A percentile compares a stretch with the other conserved stretches of the same genome.
Evolutionary conservation across 352 stramenopile species (phyloP).

Genomic region (Globisporangium yorkense): DNA sequence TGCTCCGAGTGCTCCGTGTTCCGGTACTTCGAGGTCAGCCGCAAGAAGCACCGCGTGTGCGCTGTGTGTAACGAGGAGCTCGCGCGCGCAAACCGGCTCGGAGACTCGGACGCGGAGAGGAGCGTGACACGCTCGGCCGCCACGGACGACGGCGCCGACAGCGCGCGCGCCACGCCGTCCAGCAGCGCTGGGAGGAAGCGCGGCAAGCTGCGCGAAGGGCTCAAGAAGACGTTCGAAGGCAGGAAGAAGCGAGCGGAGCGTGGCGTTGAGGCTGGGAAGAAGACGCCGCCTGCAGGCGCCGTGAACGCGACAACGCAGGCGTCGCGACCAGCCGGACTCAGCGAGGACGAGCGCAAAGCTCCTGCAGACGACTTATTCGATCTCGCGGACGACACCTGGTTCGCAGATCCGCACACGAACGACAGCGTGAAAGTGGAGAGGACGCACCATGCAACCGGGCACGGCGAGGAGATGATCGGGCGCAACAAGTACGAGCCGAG

Average conservation of each 20-base stretch:
- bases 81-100: conserved; percentile 9
- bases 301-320: not conserved
- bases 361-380: conserved; percentile 35
- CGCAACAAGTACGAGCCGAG: not conserved
- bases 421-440: not conserved
- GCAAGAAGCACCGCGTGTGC: conserved; percentile 66
- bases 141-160: not conserved
- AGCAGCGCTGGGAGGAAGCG: not conserved
- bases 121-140: conserved; percentile 4
- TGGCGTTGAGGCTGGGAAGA: not conserved
- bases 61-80: conserved; percentile 28
- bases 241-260: conserved; percentile 3
- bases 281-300: not conserved
- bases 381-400: conserved; percentile 50
- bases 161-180: conserved; percentile 1
- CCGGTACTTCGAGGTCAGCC: conserved; percentile 48
- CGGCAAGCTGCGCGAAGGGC: conserved; percentile 8
- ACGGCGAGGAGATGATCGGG: not conserved
- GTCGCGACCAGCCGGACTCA: not conserved
- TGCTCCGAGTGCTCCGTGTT: conserved; percentile 74
- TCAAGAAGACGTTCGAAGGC: conserved; percentile 16
- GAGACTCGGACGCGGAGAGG: conserved; percentile 2
- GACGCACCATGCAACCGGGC: not conserved
- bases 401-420: conserved; percentile 28
- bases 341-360: not conserved